Conservation (phyloP, 257 asterid genomes). For the Marsdenia floribunda region DNA sequence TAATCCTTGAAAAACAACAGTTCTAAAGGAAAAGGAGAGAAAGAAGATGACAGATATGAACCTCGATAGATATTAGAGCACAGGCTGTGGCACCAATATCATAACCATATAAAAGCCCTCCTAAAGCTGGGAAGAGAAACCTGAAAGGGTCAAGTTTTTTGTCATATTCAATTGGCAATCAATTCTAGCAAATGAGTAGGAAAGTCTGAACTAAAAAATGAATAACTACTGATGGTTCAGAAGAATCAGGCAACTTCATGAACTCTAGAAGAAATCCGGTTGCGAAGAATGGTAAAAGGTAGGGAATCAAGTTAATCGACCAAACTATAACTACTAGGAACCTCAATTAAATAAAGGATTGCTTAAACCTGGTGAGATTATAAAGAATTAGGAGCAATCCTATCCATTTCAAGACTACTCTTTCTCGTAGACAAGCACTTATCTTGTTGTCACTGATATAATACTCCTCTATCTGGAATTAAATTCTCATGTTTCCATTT, state of each 20-base stretch:
- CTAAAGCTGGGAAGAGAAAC: slow-evolving; percentile 91
- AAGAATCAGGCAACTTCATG: neutral
- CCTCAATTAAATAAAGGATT: neutral
- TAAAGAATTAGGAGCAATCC: neutral
- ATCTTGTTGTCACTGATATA: neutral
- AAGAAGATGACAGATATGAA: slow-evolving; percentile 10
- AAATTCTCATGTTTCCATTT: no score
- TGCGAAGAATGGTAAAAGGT: neutral
- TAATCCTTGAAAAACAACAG: neutral
- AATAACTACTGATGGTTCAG: no score
- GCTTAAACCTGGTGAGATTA: neutral
- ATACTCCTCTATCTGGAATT: neutral
- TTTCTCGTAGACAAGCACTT: neutral
- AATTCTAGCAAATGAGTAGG: neutral
- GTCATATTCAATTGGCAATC: neutral
- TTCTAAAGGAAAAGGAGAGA: neutral
- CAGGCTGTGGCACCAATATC: slow-evolving; percentile 97
- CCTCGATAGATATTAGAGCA: slow-evolving; percentile 88
- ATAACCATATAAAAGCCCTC: slow-evolving; percentile 93
- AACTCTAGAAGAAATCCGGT: neutral
- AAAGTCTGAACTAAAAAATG: neutral
- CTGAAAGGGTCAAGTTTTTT: slow-evolving; percentile 33
- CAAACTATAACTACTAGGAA: neutral
- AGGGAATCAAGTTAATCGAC: neutral
- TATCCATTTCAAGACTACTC: neutral